Evolutionary conservation across 257 asterid genomes (phyloP).

Genomic region (Solanum bulbocastanum): DNA sequence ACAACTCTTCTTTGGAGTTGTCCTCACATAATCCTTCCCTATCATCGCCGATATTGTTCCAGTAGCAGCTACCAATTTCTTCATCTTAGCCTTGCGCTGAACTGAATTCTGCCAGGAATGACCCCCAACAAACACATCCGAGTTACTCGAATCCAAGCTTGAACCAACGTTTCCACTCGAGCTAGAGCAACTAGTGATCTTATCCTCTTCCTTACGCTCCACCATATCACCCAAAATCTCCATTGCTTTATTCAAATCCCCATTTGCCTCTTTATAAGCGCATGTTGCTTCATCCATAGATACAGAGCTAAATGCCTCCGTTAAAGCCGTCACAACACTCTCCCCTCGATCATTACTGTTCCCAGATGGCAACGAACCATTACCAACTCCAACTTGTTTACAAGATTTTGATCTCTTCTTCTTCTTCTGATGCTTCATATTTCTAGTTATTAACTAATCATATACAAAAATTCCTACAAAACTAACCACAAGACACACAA

Average conservation of each 20-base stretch:
- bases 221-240: slow-evolving; percentile 20
- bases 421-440: slow-evolving; percentile 45
- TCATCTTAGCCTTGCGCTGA: slow-evolving; percentile 35
- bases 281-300: slow-evolving; percentile 46
- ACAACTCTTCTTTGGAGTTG: slow-evolving; percentile 43
- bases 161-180: slow-evolving; percentile 56
- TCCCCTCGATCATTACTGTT: slow-evolving; percentile 7
- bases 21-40: slow-evolving; percentile 83
- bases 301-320: slow-evolving; percentile 35
- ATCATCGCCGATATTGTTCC: slow-evolving; percentile 65
- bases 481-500: background rate
- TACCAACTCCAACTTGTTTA: slow-evolving; percentile 10
- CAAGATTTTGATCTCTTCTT: slow-evolving; percentile 50
- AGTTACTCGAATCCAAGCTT: slow-evolving; percentile 42
- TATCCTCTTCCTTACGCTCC: slow-evolving; percentile 44
- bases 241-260: slow-evolving; percentile 41
- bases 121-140: slow-evolving; percentile 29
- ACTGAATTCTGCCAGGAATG: slow-evolving; percentile 23
- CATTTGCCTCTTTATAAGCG: slow-evolving; percentile 36
- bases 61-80: slow-evolving; percentile 64
- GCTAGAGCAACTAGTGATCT: slow-evolving; percentile 54
- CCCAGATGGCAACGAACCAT: background rate
- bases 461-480: background rate
- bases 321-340: slow-evolving; percentile 18
- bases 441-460: background rate